A percentile compares a stretch with the other conserved stretches of the same genome.
Evolutionary conservation across 106 monocot genomes (phyloP).

Genomic region (Apostasia ramifera): DNA sequence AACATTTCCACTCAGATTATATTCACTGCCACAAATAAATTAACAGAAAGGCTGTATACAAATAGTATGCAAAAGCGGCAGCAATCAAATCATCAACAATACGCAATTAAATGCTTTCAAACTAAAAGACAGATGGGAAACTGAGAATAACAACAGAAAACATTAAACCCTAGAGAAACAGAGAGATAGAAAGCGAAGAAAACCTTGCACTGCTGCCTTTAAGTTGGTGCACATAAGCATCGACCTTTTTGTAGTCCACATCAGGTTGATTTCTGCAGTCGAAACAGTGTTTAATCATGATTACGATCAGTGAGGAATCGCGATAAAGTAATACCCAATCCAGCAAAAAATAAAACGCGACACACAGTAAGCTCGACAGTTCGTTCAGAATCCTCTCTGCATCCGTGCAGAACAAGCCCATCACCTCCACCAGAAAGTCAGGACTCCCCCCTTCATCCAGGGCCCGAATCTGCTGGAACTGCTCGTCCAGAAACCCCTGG

Average conservation of each 20-base stretch:
- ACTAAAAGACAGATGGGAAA: too few relatives aligned
- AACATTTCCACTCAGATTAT: too few relatives aligned
- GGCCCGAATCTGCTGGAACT: slow-evolving; percentile 54
- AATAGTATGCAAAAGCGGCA: too few relatives aligned
- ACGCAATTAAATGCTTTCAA: too few relatives aligned
- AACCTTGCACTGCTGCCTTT: slow-evolving; percentile 81
- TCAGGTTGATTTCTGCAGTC: slow-evolving; percentile 29
- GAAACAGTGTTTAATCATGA: not conserved
- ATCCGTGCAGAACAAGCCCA: slow-evolving; percentile 62
- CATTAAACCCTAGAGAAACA: not conserved
- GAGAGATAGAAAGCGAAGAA: not conserved
- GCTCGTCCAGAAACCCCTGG: slow-evolving; percentile 55
- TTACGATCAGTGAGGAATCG: not conserved
- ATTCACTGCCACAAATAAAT: too few relatives aligned
- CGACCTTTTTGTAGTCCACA: slow-evolving; percentile 44
- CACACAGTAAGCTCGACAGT: slow-evolving; percentile 30
- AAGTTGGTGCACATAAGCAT: slow-evolving; percentile 50
- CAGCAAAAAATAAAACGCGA: not conserved
- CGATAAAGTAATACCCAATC: not conserved
- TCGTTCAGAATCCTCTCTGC: slow-evolving; percentile 43
- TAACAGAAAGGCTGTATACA: too few relatives aligned
- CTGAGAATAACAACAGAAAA: too few relatives aligned
- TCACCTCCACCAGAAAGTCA: slow-evolving; percentile 51
- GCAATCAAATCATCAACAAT: too few relatives aligned
- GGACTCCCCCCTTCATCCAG: slow-evolving; percentile 47